These are phyloP conservation scores for Glarea lozoyensis DNA, from an alignment of 495 filamentous ascomycete genomes.

Conservation along the genomic window DNA sequence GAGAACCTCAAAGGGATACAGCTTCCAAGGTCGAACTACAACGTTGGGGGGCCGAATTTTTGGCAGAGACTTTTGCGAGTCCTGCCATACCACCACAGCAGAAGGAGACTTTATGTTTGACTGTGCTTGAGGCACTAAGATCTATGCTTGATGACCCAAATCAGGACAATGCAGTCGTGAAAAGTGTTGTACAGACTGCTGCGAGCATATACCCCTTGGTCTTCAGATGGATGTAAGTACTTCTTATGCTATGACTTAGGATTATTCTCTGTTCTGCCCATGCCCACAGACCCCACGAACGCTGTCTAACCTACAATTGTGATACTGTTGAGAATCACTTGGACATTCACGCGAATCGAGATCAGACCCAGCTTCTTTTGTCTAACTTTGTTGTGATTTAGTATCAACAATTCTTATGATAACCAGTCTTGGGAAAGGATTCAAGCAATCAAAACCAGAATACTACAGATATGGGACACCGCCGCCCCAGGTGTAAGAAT, in stretches of 20 bases:
- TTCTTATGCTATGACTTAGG: too few relatives aligned
- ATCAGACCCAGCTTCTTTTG: slow-evolving; percentile 14
- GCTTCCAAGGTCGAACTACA: slow-evolving; percentile 60
- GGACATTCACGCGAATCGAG: neutral
- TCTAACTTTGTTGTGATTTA: slow-evolving; percentile 30
- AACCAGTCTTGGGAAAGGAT: slow-evolving; percentile 78
- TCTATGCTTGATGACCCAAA: slow-evolving; percentile 62
- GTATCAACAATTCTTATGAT: slow-evolving; percentile 76
- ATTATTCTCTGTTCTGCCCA: too few relatives aligned
- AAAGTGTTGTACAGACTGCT: slow-evolving; percentile 72
- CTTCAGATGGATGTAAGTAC: slow-evolving; percentile 85
- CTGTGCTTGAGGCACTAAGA: slow-evolving; percentile 65
- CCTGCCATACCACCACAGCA: slow-evolving; percentile 61
- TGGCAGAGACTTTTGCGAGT: slow-evolving; percentile 91
- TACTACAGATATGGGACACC: slow-evolving; percentile 80
- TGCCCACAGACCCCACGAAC: neutral
- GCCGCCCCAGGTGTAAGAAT: slow-evolving; percentile 69
- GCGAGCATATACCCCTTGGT: slow-evolving; percentile 88
- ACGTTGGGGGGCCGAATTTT: slow-evolving; percentile 93
- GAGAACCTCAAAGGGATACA: too few relatives aligned
- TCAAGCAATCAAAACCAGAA: slow-evolving; percentile 77
- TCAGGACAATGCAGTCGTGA: slow-evolving; percentile 67
- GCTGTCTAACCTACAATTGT: neutral
- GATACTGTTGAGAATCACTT: too few relatives aligned
- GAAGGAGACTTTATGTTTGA: slow-evolving; percentile 67